Evolutionary conservation across 192 early-diverging fungal genomes (phyloP).

Genomic region (Umbelopsis ramanniana): DNA sequence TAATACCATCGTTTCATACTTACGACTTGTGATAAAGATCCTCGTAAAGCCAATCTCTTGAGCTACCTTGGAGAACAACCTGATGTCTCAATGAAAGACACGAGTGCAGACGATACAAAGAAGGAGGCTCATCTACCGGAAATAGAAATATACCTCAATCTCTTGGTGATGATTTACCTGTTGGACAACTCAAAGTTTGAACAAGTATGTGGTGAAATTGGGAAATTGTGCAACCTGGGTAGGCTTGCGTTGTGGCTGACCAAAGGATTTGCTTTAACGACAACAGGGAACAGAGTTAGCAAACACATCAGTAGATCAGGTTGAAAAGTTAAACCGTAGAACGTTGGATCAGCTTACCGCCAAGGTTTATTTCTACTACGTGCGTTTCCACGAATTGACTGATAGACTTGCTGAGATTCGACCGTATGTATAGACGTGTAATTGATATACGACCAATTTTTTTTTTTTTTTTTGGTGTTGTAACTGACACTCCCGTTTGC

Average conservation of each 20-base stretch:
- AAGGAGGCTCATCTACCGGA: slow-evolving; percentile 61
- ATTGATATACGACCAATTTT: background rate
- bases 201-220: slow-evolving; percentile 50
- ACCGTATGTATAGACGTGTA: slow-evolving; percentile 53
- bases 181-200: slow-evolving; percentile 78
- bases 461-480: background rate
- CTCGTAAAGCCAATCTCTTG: slow-evolving; percentile 38
- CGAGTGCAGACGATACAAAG: slow-evolving; percentile 45
- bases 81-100: slow-evolving; percentile 49
- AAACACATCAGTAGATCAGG: slow-evolving; percentile 62
- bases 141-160: slow-evolving; percentile 82
- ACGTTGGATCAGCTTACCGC: slow-evolving; percentile 90
- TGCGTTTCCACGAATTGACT: slow-evolving; percentile 86
- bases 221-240: no score
- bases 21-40: slow-evolving; percentile 25
- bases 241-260: no score
- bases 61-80: slow-evolving; percentile 43
- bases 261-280: no score
- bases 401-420: slow-evolving; percentile 75
- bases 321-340: slow-evolving; percentile 79
- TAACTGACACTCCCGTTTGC: slow-evolving; percentile 14
- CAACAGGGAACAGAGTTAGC: slow-evolving; percentile 71
- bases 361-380: slow-evolving; percentile 92
- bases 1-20: background rate
- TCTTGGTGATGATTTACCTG: slow-evolving; percentile 80